Evolutionary conservation across 2,329 filamentous ascomycete genomes (phyloP), one percentile per base, ranked within the genome.

Genomic region (Metarhizium anisopliae): DNA sequence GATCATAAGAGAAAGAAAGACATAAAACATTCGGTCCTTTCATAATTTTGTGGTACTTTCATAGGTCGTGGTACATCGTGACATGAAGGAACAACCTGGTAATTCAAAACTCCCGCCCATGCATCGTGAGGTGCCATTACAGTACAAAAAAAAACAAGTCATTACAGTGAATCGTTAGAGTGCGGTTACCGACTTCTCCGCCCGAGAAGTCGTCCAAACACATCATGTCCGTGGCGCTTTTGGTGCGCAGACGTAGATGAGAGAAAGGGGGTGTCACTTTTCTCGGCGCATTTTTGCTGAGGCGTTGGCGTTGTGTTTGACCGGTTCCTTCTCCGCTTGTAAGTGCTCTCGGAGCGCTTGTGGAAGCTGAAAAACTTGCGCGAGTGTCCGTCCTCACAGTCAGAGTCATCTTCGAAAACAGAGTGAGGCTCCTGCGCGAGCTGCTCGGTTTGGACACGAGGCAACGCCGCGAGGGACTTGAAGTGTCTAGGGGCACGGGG

Each of bases 371-470:
- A 75, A 54, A 77, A 75, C 18, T 51, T 53, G 16, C 32, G 50
- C 38, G 38, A 14, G 10, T 56, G 54, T 3, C 58, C 58, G 6
- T 68, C 65, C 6, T 63, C 74, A 14, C 65, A 66, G 56, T 80
- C 76, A 4, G 74, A 74, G 61, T 79, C 76, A 14, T 70, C 61
- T 47, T 80, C 77, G 58, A 80, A 80, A 29, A 79, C 72, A 2
- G 77, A 80, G n/a, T 61, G 60, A 13, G 62, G 62, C 45, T 72
- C 64, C 10, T 63, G 59, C 51, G 63, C 61, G 6, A 57, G 58
- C 50, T 63, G 59, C 52, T 63, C 62, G 6, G 57, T 58, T 50
- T 65, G 64, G 38, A 30, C 61, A 29, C 58, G 62, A 10, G 61
- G 62, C 50, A 61, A 50, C 10, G 53, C 50, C 16, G 58, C 56